These are phyloP conservation scores for Paraphaeosphaeria minitans DNA, from an alignment of 2,329 filamentous ascomycete species.

Conservation along the genomic window DNA sequence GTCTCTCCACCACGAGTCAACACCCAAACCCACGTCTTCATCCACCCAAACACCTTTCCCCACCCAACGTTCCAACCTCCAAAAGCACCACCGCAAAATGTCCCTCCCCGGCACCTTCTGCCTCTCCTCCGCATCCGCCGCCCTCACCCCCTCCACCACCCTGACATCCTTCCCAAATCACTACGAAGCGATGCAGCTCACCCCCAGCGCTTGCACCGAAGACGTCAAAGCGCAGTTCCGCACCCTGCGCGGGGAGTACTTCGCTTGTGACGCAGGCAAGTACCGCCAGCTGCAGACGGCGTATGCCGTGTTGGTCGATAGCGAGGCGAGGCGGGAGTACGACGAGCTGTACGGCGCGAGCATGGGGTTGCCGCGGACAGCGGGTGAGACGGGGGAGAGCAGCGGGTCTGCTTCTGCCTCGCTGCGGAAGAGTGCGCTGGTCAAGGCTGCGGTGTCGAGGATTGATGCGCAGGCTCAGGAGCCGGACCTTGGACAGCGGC, in stretches of 20 bases:
- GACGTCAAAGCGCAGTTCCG: constrained; percentile 39
- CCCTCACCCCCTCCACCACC: not conserved
- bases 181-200: constrained; percentile 37
- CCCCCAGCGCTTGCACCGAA: constrained; percentile 30
- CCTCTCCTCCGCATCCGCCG: not conserved
- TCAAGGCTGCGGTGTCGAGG: constrained; percentile 1
- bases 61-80: no score
- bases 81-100: not conserved
- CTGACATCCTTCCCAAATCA: constrained; percentile 33
- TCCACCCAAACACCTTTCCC: not conserved
- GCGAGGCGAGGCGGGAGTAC: constrained; percentile 33
- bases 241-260: constrained; percentile 34
- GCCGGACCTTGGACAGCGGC: not conserved
- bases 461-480: constrained; percentile 12
- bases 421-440: not conserved
- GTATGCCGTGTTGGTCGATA: constrained; percentile 37
- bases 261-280: constrained; percentile 32
- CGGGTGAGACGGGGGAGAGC: not conserved
- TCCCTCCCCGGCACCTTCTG: constrained; percentile 1
- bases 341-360: constrained; percentile 28
- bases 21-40: not conserved
- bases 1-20: not conserved
- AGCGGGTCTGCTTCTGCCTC: not conserved
- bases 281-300: constrained; percentile 39
- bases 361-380: constrained; percentile 12